Percentiles rank a stretch among this genome's conserved stretches.
These are phyloP conservation scores for Thraustochytrium striatum DNA, from an alignment of 352 stramenopile species.

Conservation along the genomic window DNA sequence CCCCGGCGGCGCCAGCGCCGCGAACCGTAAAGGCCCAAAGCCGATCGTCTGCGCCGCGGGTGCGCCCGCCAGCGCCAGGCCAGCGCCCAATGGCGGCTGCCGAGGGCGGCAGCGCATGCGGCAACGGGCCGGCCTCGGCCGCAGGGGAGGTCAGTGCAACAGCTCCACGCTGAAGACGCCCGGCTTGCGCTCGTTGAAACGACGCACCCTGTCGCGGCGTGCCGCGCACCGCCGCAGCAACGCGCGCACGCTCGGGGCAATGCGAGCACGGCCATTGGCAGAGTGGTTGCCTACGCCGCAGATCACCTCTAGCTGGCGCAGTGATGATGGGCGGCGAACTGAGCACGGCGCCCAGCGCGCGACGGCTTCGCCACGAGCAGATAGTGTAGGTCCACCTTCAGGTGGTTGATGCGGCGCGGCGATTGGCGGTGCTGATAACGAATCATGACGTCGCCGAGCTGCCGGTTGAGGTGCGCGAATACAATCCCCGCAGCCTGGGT, in stretches of 20 bases:
- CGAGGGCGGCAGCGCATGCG: not conserved
- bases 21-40: too few species aligned
- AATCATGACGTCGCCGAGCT: not conserved
- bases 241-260: not conserved
- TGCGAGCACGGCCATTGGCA: not conserved
- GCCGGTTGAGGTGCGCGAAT: conserved; percentile 11
- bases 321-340: not conserved
- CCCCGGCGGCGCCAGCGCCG: too few species aligned
- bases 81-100: too few species aligned
- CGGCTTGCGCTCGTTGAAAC: not conserved
- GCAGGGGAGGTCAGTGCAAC: not conserved
- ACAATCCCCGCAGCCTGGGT: not conserved
- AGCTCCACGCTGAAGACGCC: not conserved
- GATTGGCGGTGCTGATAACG: not conserved
- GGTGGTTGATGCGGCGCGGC: not conserved
- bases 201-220: not conserved
- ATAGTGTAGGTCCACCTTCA: conserved; percentile 39
- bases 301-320: not conserved
- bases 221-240: not conserved
- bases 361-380: conserved; percentile 13
- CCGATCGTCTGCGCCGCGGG: too few species aligned
- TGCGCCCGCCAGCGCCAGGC: too few species aligned
- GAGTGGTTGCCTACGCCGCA: conserved; percentile 26
- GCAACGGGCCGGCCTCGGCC: not conserved
- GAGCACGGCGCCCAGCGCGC: not conserved